Conservation (phyloP, 345 rosid species). For the Fremontodendron californicum region DNA sequence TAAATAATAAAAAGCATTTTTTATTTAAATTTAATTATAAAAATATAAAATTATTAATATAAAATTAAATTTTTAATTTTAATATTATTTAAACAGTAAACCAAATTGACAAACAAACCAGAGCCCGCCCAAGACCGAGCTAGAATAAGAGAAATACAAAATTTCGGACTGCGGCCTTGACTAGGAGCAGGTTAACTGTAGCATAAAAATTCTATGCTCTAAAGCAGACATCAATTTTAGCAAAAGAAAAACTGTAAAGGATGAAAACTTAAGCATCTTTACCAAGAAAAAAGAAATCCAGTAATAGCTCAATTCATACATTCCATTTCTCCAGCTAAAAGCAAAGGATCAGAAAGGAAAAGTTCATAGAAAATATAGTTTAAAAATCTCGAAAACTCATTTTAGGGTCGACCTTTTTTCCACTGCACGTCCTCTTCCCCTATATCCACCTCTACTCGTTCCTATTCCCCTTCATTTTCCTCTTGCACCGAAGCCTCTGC, state of each 20-base stretch:
- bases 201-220: too few species aligned
- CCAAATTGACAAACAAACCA: too few species aligned
- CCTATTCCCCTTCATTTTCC: slow-evolving; percentile 68
- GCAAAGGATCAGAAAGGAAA: not conserved
- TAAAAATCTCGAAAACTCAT: slow-evolving; percentile 63
- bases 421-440: slow-evolving; percentile 47
- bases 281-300: not conserved
- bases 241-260: too few species aligned
- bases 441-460: slow-evolving; percentile 37
- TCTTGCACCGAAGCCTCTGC: slow-evolving; percentile 39
- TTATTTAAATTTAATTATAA: too few species aligned
- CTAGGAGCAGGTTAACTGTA: too few species aligned
- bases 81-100: too few species aligned
- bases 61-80: too few species aligned
- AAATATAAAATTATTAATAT: too few species aligned
- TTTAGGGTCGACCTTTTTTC: slow-evolving; percentile 44
- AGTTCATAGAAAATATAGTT: not conserved
- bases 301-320: not conserved
- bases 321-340: not conserved
- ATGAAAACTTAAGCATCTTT: not conserved
- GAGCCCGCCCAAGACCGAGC: too few species aligned
- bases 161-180: too few species aligned
- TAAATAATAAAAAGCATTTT: too few species aligned
- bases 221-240: not conserved
- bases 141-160: too few species aligned